Evolutionary conservation across 495 filamentous ascomycete species (phyloP).

Genomic region (Penicillium coprophilum): DNA sequence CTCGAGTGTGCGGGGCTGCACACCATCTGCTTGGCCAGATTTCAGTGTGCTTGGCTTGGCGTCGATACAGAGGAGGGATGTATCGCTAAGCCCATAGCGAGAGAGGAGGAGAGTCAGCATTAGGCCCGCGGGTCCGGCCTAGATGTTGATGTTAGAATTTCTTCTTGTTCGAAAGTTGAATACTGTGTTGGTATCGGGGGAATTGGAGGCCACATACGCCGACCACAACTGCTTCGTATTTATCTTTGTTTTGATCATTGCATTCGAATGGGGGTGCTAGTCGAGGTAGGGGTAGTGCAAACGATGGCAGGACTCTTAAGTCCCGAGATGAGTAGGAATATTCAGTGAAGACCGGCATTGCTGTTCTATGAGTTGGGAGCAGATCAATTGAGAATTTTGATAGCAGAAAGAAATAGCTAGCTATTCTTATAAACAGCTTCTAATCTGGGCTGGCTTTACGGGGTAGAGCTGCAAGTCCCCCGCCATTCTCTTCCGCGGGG

Average conservation of each 20-base stretch:
- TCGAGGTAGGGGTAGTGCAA: conserved; percentile 26
- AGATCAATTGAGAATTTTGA: not conserved
- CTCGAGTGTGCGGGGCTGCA: conserved; percentile 54
- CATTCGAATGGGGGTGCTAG: conserved; percentile 20
- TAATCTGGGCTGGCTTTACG: not conserved
- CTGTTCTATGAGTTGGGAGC: not conserved
- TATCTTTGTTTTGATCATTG: not conserved
- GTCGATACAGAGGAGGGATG: conserved; percentile 35
- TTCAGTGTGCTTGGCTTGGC: conserved; percentile 26
- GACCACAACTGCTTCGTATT: conserved; percentile 6
- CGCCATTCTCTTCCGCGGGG: not conserved
- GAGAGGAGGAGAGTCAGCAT: conserved; percentile 35
- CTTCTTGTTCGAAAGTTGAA: not conserved
- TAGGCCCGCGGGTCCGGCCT: conserved; percentile 37
- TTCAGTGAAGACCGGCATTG: conserved; percentile 39
- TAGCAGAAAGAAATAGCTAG: not conserved
- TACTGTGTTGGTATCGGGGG: not conserved
- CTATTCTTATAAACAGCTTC: not conserved
- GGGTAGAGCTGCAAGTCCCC: not conserved
- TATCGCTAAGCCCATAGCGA: conserved; percentile 30
- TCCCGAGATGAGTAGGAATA: conserved; percentile 22
- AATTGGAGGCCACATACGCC: not conserved
- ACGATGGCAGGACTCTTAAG: conserved; percentile 22
- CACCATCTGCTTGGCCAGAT: conserved; percentile 56
- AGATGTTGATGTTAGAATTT: not conserved